phyloP scores from a whole-genome alignment of 495 filamentous ascomycete genomes.

The Penicillium crystallinum region DNA sequence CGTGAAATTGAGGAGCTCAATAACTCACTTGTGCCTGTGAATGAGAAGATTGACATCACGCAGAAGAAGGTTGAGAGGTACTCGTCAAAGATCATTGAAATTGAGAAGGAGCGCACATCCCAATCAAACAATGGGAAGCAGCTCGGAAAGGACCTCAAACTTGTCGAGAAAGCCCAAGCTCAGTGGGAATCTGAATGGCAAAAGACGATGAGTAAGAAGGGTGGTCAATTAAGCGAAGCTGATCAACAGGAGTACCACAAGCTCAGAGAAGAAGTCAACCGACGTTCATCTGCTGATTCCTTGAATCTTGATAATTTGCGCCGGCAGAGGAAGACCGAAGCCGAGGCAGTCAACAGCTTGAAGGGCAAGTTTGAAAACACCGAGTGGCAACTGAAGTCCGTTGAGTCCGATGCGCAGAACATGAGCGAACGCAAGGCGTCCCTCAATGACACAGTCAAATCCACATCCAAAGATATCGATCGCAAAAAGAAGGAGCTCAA shows the following conservation, averaged over 20 bases:
- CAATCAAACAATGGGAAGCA: conserved; percentile 62
- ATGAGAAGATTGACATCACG: conserved; percentile 88
- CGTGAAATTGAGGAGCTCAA: conserved; percentile 84
- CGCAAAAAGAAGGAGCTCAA: conserved; percentile 88
- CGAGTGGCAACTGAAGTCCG: conserved; percentile 64
- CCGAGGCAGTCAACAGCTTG: conserved; percentile 79
- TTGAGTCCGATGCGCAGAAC: conserved; percentile 64
- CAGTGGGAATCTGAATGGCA: conserved; percentile 86
- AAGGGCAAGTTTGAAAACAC: conserved; percentile 77
- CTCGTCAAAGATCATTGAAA: conserved; percentile 59
- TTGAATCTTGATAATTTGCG: conserved; percentile 75
- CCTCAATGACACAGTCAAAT: conserved; percentile 55
- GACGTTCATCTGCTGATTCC: conserved; percentile 75
- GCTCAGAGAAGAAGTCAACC: conserved; percentile 80
- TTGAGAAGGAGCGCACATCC: conserved; percentile 68
- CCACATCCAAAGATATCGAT: conserved; percentile 71
- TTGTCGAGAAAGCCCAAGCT: conserved; percentile 85
- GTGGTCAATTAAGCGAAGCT: conserved; percentile 74
- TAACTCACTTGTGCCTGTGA: conserved; percentile 79
- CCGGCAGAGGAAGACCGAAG: conserved; percentile 83
- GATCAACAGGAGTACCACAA: conserved; percentile 89
- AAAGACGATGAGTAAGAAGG: conserved; percentile 75
- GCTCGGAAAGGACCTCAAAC: conserved; percentile 69
- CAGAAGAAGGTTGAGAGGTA: conserved; percentile 61
- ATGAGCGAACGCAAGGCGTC: conserved; percentile 62